Evolutionary conservation across 495 filamentous ascomycete genomes (phyloP).

Genomic region (Aspergillus mulundensis): DNA sequence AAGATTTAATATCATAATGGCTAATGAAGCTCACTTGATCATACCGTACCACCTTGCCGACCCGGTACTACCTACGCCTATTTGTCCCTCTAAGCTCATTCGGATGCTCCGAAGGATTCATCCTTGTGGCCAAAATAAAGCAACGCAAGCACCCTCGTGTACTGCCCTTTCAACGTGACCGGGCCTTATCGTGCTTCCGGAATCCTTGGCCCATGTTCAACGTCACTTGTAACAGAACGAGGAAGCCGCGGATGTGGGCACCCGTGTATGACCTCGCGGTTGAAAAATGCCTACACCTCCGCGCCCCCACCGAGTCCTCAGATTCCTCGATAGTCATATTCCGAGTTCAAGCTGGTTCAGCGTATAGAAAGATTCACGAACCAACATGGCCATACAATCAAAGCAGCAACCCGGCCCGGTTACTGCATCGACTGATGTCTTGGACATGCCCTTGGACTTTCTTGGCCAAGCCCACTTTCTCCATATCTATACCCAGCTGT

Average conservation of each 20-base stretch:
- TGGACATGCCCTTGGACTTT: too few relatives aligned
- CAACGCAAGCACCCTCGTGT: too few relatives aligned
- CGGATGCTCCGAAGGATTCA: not conserved
- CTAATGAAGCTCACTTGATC: not conserved
- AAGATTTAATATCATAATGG: not conserved
- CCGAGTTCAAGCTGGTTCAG: too few relatives aligned
- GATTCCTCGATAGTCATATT: not conserved
- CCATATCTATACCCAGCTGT: conserved; percentile 42
- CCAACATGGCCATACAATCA: too few relatives aligned
- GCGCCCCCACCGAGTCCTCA: too few relatives aligned
- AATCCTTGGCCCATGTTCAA: not conserved
- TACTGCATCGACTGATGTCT: too few relatives aligned
- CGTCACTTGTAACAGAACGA: not conserved
- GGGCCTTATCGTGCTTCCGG: too few relatives aligned
- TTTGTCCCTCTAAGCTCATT: not conserved
- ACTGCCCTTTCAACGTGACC: too few relatives aligned
- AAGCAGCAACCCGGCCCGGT: too few relatives aligned
- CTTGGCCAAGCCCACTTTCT: too few relatives aligned
- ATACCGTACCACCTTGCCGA: not conserved
- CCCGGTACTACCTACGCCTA: not conserved
- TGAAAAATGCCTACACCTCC: not conserved
- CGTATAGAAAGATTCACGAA: too few relatives aligned
- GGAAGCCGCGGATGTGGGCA: not conserved
- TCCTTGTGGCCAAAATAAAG: too few relatives aligned
- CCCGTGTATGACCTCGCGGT: not conserved